Evolutionary conservation across 148 eudicot genomes (phyloP), one percentile per base, ranked within the genome.

Genomic region (Silene uniflora): DNA sequence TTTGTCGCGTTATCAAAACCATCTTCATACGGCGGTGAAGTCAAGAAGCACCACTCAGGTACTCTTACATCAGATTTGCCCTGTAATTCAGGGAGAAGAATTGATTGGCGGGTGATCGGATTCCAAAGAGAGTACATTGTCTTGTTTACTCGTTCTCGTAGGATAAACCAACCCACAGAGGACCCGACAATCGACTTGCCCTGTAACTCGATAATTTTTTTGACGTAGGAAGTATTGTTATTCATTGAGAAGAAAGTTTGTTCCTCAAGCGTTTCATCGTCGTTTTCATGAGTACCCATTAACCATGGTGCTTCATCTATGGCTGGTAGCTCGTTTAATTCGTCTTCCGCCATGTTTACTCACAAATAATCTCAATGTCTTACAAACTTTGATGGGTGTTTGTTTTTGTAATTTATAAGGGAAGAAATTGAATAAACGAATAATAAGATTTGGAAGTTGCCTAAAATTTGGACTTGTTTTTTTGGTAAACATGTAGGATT

Each of bases 61-160:
- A 25, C 6, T 11, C 14, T 0, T 17, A 13, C 14, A 18, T 25
- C 39, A 63, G 39, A 18, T 10, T 39, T 11, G 35, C 16, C 39
- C 5, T 6, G n/a, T 46, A 77, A 11, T 2, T 39, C 17, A 17
- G 69, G 74, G 9, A 70, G 79, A 25, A 4, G 8, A 16, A 59
- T 17, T 9, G 22, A 17, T 18, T 65, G 29, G 0, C 2, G 44
- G 14, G 73, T 54, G 16, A 7, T 4, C 0, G 46, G 74, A 23
- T 76, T 69, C 42, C 58, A 76, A 5, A 76, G 22, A 24, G 79
- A 59, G 4, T 69, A 59, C 17, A 32, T 29, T 6, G 14, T 67
- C 10, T 9, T 2, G 1, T 69, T 4, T 3, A 23, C 3, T 7
- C 9, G 25, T 24, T 76, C 68, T 6, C 5, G n/a, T 11, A 64